phyloP scores from a whole-genome alignment of 75 land plant species.

The Azolla pinnata region DNA sequence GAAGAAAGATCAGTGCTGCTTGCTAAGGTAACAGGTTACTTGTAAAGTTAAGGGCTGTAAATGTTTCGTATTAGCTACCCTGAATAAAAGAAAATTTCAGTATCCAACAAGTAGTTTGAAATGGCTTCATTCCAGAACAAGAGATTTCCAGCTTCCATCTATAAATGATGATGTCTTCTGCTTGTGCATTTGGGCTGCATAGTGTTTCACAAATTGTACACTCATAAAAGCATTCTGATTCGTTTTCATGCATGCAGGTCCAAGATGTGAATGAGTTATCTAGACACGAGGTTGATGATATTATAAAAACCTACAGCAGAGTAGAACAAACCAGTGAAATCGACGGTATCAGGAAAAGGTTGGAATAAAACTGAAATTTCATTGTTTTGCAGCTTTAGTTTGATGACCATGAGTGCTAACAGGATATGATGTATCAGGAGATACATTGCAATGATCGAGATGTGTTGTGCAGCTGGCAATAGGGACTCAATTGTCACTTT shows the following conservation, averaged over 20 bases:
- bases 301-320: slow-evolving; percentile 42
- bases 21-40: slow-evolving; percentile 45
- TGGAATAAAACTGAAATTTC: too few species aligned
- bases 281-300: slow-evolving; percentile 91
- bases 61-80: too few species aligned
- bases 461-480: slow-evolving; percentile 78
- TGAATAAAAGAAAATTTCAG: too few species aligned
- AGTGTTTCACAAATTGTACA: too few species aligned
- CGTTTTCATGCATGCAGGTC: slow-evolving; percentile 31
- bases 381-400: too few species aligned
- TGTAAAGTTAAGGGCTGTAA: neutral
- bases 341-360: slow-evolving; percentile 79
- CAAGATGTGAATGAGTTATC: slow-evolving; percentile 90
- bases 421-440: slow-evolving; percentile 68
- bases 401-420: too few species aligned
- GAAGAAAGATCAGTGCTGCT: slow-evolving; percentile 74
- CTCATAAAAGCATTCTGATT: too few species aligned
- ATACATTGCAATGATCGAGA: slow-evolving; percentile 83
- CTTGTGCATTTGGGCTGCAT: too few species aligned
- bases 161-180: neutral
- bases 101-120: too few species aligned
- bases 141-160: neutral
- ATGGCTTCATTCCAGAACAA: too few species aligned
- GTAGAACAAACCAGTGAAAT: slow-evolving; percentile 41
- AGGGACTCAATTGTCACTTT: slow-evolving; percentile 49